These are phyloP conservation scores for Nicotiana noctiflora DNA, from an alignment of 257 asterid species.

Conservation along the genomic window DNA sequence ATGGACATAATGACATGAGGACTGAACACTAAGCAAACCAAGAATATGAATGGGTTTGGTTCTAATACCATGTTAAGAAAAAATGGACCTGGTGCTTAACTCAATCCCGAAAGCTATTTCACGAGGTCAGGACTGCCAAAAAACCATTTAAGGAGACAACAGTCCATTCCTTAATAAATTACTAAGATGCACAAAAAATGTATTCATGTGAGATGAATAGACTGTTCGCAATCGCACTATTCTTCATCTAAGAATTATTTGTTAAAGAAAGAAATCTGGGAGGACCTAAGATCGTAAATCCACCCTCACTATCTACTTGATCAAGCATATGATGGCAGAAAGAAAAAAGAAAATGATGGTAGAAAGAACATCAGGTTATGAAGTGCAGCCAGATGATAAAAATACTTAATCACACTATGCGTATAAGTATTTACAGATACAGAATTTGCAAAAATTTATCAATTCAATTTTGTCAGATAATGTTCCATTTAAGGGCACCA, in stretches of 20 bases:
- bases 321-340: neutral
- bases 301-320: neutral
- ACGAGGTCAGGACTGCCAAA: neutral
- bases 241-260: neutral
- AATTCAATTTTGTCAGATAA: neutral
- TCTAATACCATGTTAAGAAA: neutral
- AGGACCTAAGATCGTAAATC: neutral
- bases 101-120: neutral
- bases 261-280: neutral
- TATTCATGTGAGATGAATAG: neutral
- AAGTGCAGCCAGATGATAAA: slow-evolving; percentile 2
- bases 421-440: neutral
- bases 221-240: neutral
- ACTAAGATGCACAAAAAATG: neutral
- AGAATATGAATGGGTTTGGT: neutral
- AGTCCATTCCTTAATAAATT: neutral
- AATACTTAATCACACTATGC: neutral
- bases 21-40: neutral
- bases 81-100: neutral
- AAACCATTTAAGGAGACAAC: neutral
- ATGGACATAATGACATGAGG: neutral
- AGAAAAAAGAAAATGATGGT: neutral
- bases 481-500: neutral
- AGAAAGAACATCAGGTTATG: neutral
- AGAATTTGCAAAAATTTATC: neutral